Conservation (phyloP, 805 yeast genomes). For the Yarrowia divulgata region DNA sequence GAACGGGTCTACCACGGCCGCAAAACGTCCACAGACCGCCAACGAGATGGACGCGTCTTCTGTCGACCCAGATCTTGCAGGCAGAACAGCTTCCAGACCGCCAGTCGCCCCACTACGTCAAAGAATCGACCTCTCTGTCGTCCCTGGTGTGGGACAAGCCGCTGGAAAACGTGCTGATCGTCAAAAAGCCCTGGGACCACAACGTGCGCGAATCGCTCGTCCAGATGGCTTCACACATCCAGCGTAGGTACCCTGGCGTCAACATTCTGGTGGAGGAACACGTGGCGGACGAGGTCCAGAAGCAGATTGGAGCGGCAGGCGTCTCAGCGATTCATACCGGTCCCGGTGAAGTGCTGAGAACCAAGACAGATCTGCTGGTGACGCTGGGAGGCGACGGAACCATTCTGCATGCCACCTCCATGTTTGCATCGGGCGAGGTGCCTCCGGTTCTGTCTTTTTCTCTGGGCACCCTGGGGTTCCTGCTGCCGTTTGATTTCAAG, state of each 20-base stretch:
- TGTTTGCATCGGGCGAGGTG: slow-evolving; percentile 67
- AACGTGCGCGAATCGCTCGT: slow-evolving; percentile 71
- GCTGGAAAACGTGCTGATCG: slow-evolving; percentile 75
- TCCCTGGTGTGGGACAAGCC: slow-evolving; percentile 72
- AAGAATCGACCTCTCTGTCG: slow-evolving; percentile 39
- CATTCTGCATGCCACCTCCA: slow-evolving; percentile 79
- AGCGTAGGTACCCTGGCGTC: slow-evolving; percentile 66
- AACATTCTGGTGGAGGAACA: slow-evolving; percentile 81
- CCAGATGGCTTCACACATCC: slow-evolving; percentile 57
- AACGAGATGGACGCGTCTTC: neutral
- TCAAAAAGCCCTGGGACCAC: slow-evolving; percentile 83
- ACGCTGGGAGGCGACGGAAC: slow-evolving; percentile 98
- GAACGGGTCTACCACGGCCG: neutral
- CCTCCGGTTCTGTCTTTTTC: slow-evolving; percentile 93
- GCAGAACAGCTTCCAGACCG: slow-evolving; percentile 26
- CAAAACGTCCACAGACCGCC: neutral
- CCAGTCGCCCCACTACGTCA: slow-evolving; percentile 31
- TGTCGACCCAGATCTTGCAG: slow-evolving; percentile 4
- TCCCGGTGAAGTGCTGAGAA: slow-evolving; percentile 59
- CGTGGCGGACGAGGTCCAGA: slow-evolving; percentile 70
- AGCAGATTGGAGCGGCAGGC: slow-evolving; percentile 41
- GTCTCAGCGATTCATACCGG: slow-evolving; percentile 61
- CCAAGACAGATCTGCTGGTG: slow-evolving; percentile 78
- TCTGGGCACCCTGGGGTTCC: slow-evolving; percentile 87
- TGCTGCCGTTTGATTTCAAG: slow-evolving; percentile 82